These are phyloP conservation scores for Phytophthora quininea DNA, from an alignment of 352 stramenopile species.

Conservation along the genomic window DNA sequence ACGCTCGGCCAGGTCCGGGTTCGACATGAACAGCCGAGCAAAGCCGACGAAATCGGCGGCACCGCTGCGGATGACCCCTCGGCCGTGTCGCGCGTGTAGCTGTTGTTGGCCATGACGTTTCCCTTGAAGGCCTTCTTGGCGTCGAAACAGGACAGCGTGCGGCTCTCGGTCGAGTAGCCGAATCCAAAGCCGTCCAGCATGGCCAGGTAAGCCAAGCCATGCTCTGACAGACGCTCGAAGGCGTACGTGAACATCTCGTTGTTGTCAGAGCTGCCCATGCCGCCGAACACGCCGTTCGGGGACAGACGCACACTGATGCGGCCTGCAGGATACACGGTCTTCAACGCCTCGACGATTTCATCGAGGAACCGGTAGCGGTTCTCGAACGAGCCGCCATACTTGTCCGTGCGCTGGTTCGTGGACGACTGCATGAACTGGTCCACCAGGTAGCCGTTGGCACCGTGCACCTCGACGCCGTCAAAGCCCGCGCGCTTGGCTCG, in stretches of 20 bases:
- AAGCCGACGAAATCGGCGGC: no score
- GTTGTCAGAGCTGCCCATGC: constrained; percentile 27
- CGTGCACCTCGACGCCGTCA: constrained; percentile 90
- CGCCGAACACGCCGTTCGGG: constrained; percentile 25
- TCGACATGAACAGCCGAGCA: no score
- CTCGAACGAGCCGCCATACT: constrained; percentile 77
- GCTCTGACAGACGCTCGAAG: constrained; percentile 8
- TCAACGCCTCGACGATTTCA: constrained; percentile 54
- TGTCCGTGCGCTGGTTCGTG: constrained; percentile 70
- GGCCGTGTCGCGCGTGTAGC: no score
- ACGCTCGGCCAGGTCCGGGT: no score
- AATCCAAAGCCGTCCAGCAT: constrained; percentile 24
- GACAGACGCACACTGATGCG: constrained; percentile 29
- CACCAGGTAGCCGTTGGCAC: constrained; percentile 89
- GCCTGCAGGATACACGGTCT: constrained; percentile 18
- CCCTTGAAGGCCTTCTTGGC: constrained; percentile 25
- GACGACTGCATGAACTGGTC: constrained; percentile 46
- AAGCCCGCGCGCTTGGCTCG: constrained; percentile 75
- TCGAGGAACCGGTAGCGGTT: constrained; percentile 69
- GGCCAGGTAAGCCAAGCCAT: constrained; percentile 19
- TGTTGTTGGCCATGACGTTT: constrained; percentile 16
- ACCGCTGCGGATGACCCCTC: no score
- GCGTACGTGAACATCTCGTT: constrained; percentile 34
- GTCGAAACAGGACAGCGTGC: constrained; percentile 9
- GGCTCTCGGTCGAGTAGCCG: constrained; percentile 9